These are phyloP conservation scores for Phytophthora aleatoria DNA, from an alignment of 352 stramenopile species.

Conservation along the genomic window DNA sequence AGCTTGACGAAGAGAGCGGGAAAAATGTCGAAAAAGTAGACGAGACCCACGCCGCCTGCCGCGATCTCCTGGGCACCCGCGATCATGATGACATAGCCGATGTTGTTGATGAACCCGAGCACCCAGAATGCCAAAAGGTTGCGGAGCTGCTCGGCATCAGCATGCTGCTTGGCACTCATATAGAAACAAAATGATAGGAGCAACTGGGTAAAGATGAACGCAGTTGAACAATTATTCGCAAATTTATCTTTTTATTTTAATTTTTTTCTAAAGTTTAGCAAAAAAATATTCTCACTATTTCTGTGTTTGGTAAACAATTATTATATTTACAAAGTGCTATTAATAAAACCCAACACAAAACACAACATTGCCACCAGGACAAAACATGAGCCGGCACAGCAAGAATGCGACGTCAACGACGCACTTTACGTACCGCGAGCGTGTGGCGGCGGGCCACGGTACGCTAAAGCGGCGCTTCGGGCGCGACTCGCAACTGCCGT, in stretches of 20 bases:
- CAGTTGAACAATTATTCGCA: too few relatives aligned
- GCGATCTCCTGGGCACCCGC: constrained; percentile 92
- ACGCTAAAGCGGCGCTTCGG: constrained; percentile 86
- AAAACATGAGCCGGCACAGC: constrained; percentile 79
- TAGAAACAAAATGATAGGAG: background rate
- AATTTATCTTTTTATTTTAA: too few relatives aligned
- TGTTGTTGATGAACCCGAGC: constrained; percentile 94
- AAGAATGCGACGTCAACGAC: constrained; percentile 89
- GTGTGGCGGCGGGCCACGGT: constrained; percentile 71
- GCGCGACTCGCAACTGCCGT: constrained; percentile 77
- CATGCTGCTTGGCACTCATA: constrained; percentile 1
- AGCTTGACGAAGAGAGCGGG: constrained; percentile 90
- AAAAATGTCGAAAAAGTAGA: constrained; percentile 94
- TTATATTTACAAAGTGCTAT: too few relatives aligned
- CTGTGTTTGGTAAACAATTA: too few relatives aligned
- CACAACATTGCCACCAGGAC: background rate
- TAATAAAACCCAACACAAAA: background rate
- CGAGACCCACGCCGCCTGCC: constrained; percentile 88
- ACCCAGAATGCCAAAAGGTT: constrained; percentile 91
- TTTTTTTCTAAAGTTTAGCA: too few relatives aligned
- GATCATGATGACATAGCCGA: constrained; percentile 95
- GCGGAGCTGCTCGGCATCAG: constrained; percentile 43
- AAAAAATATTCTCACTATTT: too few relatives aligned
- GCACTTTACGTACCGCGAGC: constrained; percentile 90
- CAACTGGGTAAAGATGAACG: background rate